A percentile compares a stretch with the other conserved stretches of the same genome.
These are phyloP conservation scores for Penicillium antarcticum DNA, from an alignment of 495 filamentous ascomycete species.

Conservation along the genomic window DNA sequence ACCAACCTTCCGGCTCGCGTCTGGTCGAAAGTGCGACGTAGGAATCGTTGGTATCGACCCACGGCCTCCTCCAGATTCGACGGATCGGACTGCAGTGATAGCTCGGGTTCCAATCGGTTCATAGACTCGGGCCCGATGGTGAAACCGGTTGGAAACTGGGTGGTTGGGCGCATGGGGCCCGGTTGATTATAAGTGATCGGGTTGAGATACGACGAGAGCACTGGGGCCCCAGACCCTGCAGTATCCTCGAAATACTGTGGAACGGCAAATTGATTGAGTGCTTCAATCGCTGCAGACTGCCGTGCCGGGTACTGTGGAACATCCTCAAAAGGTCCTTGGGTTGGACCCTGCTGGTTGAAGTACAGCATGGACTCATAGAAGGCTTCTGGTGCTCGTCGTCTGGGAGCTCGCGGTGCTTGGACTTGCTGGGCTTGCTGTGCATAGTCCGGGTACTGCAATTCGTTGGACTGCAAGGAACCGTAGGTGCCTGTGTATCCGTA, in stretches of 20 bases:
- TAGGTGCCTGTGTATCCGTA: constrained; percentile 44
- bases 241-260: constrained; percentile 81
- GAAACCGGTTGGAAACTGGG: constrained; percentile 49
- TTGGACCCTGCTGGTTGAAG: constrained; percentile 64
- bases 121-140: constrained; percentile 30
- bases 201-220: constrained; percentile 53
- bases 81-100: constrained; percentile 25
- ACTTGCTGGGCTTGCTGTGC: constrained; percentile 24
- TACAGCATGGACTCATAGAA: constrained; percentile 75
- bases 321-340: constrained; percentile 70
- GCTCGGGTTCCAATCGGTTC: constrained; percentile 31
- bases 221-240: constrained; percentile 57
- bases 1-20: constrained; percentile 69
- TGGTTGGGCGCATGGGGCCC: constrained; percentile 48
- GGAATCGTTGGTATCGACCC: constrained; percentile 65
- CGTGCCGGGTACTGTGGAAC: constrained; percentile 74
- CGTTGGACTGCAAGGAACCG: constrained; percentile 38
- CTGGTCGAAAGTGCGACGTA: constrained; percentile 73
- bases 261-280: constrained; percentile 66
- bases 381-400: constrained; percentile 1
- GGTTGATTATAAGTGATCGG: constrained; percentile 55
- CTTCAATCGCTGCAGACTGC: constrained; percentile 77
- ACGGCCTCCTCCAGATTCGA: constrained; percentile 61
- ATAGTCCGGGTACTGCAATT: constrained; percentile 37
- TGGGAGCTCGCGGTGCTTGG: constrained; percentile 25